Percentiles rank a stretch among this genome's conserved stretches.
Evolutionary conservation across 352 stramenopile species (phyloP).

Genomic region (Phytopythium ostracodes): DNA sequence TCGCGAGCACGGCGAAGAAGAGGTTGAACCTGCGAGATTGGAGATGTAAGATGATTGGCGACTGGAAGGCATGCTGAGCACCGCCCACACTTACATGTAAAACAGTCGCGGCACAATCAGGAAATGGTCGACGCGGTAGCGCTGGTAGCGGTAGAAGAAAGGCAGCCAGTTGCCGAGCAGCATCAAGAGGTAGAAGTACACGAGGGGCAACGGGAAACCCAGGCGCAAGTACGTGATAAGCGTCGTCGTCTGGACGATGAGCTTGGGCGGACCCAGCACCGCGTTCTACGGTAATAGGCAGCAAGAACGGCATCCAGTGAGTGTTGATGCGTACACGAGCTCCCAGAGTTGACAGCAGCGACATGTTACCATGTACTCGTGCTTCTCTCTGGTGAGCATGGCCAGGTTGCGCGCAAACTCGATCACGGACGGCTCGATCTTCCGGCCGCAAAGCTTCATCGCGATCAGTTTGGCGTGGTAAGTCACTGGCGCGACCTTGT

Average conservation of each 20-base stretch:
- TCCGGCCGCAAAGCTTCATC: not conserved
- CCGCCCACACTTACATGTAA: slow-evolving; percentile 27
- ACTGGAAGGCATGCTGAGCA: not conserved
- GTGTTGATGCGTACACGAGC: not conserved
- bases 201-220: slow-evolving; percentile 35
- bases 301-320: not conserved
- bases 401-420: not conserved
- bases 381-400: slow-evolving; percentile 1
- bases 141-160: slow-evolving; percentile 42
- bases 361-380: slow-evolving; percentile 4
- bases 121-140: slow-evolving; percentile 25
- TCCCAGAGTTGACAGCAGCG: not conserved
- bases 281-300: slow-evolving; percentile 26
- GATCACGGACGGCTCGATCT: not conserved
- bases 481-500: not conserved
- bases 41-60: not conserved
- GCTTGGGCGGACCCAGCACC: slow-evolving; percentile 37
- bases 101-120: slow-evolving; percentile 26
- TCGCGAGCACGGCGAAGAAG: slow-evolving; percentile 60
- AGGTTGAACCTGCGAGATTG: slow-evolving; percentile 38
- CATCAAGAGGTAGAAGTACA: slow-evolving; percentile 33
- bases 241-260: slow-evolving; percentile 43
- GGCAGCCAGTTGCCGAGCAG: slow-evolving; percentile 43
- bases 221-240: slow-evolving; percentile 37
- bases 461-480: not conserved